Percentiles rank a stretch among this genome's conserved stretches.
Conservation (phyloP, 2,329 filamentous ascomycete species). For the Xylariales sp. region DNA sequence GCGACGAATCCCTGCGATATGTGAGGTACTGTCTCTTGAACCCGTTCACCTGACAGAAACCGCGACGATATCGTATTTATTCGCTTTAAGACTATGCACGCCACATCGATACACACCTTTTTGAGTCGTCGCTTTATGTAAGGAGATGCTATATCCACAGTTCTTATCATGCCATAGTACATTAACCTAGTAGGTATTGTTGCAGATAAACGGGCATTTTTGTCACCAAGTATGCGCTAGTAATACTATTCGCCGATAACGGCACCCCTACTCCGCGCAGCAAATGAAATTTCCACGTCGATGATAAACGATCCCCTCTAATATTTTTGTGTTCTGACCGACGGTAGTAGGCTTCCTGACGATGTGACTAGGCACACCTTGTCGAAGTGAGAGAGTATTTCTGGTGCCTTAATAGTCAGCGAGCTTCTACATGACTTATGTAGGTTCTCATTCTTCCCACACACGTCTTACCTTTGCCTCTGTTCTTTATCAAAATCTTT, state of each 20-base stretch:
- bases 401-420: not conserved
- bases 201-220: constrained; percentile 1
- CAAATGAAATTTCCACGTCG: not conserved
- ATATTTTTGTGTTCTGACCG: not conserved
- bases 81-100: not conserved
- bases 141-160: constrained; percentile 4
- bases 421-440: not conserved
- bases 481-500: not conserved
- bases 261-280: constrained; percentile 1
- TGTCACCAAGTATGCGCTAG: not conserved
- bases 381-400: not conserved
- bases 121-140: not conserved
- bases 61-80: not conserved
- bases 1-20: not conserved
- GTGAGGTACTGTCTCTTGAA: not conserved
- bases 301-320: not conserved
- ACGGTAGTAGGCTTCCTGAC: not conserved
- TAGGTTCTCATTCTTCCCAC: not conserved
- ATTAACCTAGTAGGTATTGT: not conserved
- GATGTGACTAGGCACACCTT: not conserved
- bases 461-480: not conserved
- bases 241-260: constrained; percentile 19
- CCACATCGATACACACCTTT: not conserved
- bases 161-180: constrained; percentile 7
- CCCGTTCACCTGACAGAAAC: not conserved